Conservation (phyloP, 164 flowering plant species). For the Platanus orientalis region DNA sequence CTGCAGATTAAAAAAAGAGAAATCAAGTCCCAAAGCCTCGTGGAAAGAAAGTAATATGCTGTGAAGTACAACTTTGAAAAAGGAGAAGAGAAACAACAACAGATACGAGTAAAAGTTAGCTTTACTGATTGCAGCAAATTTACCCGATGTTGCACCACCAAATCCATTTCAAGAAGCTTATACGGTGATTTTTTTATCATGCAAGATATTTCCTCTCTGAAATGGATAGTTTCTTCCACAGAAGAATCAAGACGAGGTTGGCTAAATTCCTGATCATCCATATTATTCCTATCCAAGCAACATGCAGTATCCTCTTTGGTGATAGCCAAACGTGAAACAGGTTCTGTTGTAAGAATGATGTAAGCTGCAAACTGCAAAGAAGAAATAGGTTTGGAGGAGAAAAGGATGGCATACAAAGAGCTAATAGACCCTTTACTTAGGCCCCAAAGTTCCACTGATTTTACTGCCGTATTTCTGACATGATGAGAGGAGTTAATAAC, state of each 20-base stretch:
- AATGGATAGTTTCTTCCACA: constrained; percentile 35
- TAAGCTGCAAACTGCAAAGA: constrained; percentile 74
- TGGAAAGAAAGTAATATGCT: neutral
- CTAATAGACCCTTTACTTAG: constrained; percentile 73
- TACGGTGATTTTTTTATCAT: constrained; percentile 53
- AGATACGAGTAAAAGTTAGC: neutral
- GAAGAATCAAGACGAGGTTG: constrained; percentile 20
- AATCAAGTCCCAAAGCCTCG: constrained; percentile 1
- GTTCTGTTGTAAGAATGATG: constrained; percentile 64
- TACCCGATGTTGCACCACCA: constrained; percentile 56
- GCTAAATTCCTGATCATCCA: constrained; percentile 24
- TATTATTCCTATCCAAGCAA: constrained; percentile 15
- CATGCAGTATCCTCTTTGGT: constrained; percentile 25
- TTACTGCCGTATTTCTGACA: constrained; percentile 63
- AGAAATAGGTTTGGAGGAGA: constrained; percentile 58
- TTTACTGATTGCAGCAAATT: constrained; percentile 11
- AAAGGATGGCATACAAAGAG: constrained; percentile 83
- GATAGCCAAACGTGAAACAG: constrained; percentile 51
- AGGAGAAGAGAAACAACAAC: neutral
- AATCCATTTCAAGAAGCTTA: constrained; percentile 56
- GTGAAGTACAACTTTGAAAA: neutral
- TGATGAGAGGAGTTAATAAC: constrained; percentile 53
- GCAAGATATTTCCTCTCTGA: constrained; percentile 68
- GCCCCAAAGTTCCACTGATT: constrained; percentile 80
- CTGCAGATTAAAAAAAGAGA: constrained; percentile 31